phyloP scores from a whole-genome alignment of 1,139 yeast species.

The Candida glucosophila region DNA sequence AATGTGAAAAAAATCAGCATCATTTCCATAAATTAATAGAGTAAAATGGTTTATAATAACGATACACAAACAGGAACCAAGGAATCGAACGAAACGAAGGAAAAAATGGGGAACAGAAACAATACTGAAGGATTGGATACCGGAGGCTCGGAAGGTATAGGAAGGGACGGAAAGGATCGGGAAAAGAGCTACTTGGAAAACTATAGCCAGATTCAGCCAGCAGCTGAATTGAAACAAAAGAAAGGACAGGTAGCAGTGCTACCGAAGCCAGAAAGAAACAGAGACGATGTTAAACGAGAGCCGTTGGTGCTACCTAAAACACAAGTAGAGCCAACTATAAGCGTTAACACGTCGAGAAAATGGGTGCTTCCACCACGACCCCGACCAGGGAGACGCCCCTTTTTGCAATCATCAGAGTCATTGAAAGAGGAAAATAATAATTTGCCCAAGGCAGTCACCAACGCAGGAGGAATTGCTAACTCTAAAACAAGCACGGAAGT shows the following conservation, averaged over 20 bases:
- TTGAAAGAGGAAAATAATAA: slow-evolving; percentile 1
- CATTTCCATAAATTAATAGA: no score
- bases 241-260: slow-evolving; percentile 20
- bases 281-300: no score
- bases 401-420: slow-evolving; percentile 9
- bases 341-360: slow-evolving; percentile 43
- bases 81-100: no score
- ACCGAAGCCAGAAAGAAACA: no score
- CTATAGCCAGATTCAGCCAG: slow-evolving; percentile 34
- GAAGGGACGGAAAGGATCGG: slow-evolving; percentile 1
- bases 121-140: no score
- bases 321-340: slow-evolving; percentile 15
- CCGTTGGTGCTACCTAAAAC: no score
- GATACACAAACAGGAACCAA: no score
- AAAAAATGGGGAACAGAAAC: no score
- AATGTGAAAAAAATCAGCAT: no score
- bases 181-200: slow-evolving; percentile 9
- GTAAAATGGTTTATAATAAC: no score
- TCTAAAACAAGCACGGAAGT: background rate
- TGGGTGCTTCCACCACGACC: slow-evolving; percentile 66
- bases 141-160: no score
- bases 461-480: slow-evolving; percentile 1
- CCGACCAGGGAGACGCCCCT: slow-evolving; percentile 50
- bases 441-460: background rate
- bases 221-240: slow-evolving; percentile 32